Base-by-base conservation (phyloP, 2,329 filamentous ascomycete genomes). In the Microdochium bolleyi region DNA sequence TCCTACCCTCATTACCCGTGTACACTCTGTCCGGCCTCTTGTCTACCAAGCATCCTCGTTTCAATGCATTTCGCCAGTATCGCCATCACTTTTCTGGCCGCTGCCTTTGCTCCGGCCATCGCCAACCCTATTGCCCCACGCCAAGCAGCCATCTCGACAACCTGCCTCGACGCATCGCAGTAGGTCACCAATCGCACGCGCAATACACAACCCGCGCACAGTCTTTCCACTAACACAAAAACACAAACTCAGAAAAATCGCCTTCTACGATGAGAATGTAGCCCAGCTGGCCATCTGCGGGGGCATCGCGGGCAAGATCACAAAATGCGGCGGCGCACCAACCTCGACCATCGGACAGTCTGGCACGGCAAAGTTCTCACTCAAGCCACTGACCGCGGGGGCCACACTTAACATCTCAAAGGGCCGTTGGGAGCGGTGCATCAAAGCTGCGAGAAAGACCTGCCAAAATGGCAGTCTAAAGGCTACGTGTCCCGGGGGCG, bases 381-480 rank as follows among this genome's bases (percentile, higher is more conserved):
- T 82, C 16, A 69, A 64, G 24, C 68, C 74, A 1, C 66, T 68
- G 16, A 64, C 65, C 2, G 53, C 60, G 1, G 77, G 74, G 10
- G 70, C 73, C 22, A 76, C 71, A 16, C 80, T 82, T 63, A 76
- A 74, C 64, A 70, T 82, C 55, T 71, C 70, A 49, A 80, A 80
- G 66, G 70, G 70, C 21, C 66, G 72, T 24, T 79, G 78, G 77
- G 74, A 80, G 63, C 68, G 71, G 50, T 82, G 79, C 60, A 71
- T 81, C 51, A 70, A 75, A 41, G 78, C 79, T 16, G 79, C 78
- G 49, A 64, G 73, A 53, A 72, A 74, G 54, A 70, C 72, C 48
- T 80, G 77, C 61, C 76, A 75, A 21, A 74, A 71, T 8, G 76
- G 76, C 19, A 77, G 72, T 55, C 67, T 78, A 61, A 67, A 63